These are phyloP conservation scores for Ophiostoma pallidulum DNA, from an alignment of 2,329 filamentous ascomycete genomes.

Conservation along the genomic window DNA sequence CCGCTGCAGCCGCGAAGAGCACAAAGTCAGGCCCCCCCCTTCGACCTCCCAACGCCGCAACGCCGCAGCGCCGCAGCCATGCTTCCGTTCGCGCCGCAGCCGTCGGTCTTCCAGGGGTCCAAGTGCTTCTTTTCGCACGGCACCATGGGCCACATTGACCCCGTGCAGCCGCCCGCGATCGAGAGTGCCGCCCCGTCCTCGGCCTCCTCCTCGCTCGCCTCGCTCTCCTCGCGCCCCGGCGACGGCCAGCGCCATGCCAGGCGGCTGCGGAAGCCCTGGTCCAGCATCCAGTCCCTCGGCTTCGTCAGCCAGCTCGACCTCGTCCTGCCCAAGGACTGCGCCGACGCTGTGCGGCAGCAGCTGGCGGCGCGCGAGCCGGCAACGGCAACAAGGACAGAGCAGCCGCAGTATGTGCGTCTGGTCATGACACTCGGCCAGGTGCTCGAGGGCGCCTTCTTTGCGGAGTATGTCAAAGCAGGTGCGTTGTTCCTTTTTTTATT, in stretches of 20 bases:
- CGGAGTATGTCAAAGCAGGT: conserved; percentile 76
- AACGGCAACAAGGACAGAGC: conserved; percentile 14
- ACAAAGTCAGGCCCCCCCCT: no score
- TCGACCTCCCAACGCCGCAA: no score
- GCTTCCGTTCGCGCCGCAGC: conserved; percentile 32
- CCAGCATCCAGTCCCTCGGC: conserved; percentile 51
- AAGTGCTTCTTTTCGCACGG: conserved; percentile 71
- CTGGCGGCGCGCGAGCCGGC: conserved; percentile 29
- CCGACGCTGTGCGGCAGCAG: conserved; percentile 43
- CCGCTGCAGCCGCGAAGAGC: no score
- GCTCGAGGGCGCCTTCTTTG: conserved; percentile 67
- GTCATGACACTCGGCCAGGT: conserved; percentile 64
- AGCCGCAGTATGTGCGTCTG: conserved; percentile 54
- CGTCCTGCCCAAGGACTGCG: conserved; percentile 58
- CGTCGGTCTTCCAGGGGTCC: conserved; percentile 42
- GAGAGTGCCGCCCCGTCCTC: conserved; percentile 1
- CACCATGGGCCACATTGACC: conserved; percentile 59
- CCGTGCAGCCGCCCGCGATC: conserved; percentile 55
- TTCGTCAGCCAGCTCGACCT: conserved; percentile 55
- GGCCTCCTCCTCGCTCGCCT: neutral
- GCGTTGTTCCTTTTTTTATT: neutral
- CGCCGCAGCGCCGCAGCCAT: no score
- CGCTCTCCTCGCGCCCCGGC: neutral
- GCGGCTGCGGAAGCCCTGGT: conserved; percentile 63
- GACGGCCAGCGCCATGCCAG: neutral